Evolutionary conservation across 2,329 filamentous ascomycete genomes (phyloP).

Genomic region (Fusarium keratoplasticum): DNA sequence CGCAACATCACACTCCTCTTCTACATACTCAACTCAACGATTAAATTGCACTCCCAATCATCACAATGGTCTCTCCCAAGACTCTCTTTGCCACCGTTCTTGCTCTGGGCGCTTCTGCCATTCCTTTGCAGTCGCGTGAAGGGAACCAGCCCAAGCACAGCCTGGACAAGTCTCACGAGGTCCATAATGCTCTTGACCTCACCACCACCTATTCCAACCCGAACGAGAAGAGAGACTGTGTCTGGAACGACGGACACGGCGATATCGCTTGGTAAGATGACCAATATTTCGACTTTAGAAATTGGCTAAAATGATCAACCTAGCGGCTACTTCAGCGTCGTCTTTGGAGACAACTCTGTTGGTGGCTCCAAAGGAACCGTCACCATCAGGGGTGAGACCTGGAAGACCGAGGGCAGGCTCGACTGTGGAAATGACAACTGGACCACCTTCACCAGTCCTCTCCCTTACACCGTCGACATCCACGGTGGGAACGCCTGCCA

Average conservation of each 20-base stretch:
- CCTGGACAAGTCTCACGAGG: not conserved
- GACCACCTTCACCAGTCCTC: constrained; percentile 2
- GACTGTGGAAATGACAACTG: constrained; percentile 1
- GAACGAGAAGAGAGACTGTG: not conserved
- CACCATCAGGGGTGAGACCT: not conserved
- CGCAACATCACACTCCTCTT: not conserved
- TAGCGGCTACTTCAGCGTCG: not conserved
- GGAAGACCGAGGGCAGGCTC: not conserved
- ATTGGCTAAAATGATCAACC: not conserved
- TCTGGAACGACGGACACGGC: constrained; percentile 3
- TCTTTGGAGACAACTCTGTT: not conserved
- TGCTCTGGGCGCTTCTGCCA: not conserved
- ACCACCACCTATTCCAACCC: not conserved
- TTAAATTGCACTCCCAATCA: not conserved
- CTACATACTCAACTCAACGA: not conserved
- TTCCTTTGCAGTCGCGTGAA: not conserved
- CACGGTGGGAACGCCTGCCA: not conserved
- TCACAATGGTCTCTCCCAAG: not conserved
- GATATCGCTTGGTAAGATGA: not conserved
- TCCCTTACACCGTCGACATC: not conserved
- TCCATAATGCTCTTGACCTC: not conserved
- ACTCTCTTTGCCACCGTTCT: not conserved
- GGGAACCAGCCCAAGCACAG: not conserved
- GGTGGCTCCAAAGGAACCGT: not conserved
- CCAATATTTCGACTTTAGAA: too few relatives aligned